These are phyloP conservation scores for Aspergillus piperis DNA, from an alignment of 2,329 filamentous ascomycete genomes.

Conservation along the genomic window DNA sequence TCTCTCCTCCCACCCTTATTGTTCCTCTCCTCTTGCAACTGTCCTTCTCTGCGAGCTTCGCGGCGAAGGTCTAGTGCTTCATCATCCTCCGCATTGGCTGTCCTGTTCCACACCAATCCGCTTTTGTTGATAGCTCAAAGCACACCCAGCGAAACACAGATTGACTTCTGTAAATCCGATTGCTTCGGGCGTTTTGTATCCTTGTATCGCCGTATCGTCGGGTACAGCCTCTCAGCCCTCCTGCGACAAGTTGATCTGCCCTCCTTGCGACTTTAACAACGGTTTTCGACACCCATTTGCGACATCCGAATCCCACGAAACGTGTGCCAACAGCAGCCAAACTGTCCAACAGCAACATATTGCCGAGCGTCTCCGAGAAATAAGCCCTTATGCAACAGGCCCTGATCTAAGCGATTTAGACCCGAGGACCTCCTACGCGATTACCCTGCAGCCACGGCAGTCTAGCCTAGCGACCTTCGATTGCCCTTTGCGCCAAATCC, in stretches of 20 bases:
- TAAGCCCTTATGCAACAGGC: constrained; percentile 18
- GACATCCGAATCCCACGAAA: constrained; percentile 1
- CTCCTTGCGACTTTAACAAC: constrained; percentile 12
- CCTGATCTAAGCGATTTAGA: constrained; percentile 9
- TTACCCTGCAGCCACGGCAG: constrained; percentile 13
- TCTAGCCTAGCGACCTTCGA: not conserved
- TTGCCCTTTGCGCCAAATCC: constrained; percentile 17
- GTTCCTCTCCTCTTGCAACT: not conserved
- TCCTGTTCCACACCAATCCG: constrained; percentile 9
- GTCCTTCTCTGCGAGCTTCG: not conserved
- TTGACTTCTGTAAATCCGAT: constrained; percentile 21
- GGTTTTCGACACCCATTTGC: constrained; percentile 16
- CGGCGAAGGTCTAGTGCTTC: constrained; percentile 3
- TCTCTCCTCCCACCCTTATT: not conserved
- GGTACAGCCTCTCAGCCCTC: constrained; percentile 1
- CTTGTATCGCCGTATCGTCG: constrained; percentile 20
- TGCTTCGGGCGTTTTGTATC: constrained; percentile 15
- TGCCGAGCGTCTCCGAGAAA: constrained; percentile 4
- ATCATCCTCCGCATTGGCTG: constrained; percentile 9
- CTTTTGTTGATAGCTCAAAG: constrained; percentile 20
- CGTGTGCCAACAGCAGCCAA: constrained; percentile 16
- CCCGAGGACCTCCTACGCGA: constrained; percentile 12
- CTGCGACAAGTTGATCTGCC: constrained; percentile 6
- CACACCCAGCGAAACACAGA: constrained; percentile 19
- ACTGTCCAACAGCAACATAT: constrained; percentile 15